phyloP scores from a whole-genome alignment of 768 basidiomycete species.

The Mycena vulgaris region DNA sequence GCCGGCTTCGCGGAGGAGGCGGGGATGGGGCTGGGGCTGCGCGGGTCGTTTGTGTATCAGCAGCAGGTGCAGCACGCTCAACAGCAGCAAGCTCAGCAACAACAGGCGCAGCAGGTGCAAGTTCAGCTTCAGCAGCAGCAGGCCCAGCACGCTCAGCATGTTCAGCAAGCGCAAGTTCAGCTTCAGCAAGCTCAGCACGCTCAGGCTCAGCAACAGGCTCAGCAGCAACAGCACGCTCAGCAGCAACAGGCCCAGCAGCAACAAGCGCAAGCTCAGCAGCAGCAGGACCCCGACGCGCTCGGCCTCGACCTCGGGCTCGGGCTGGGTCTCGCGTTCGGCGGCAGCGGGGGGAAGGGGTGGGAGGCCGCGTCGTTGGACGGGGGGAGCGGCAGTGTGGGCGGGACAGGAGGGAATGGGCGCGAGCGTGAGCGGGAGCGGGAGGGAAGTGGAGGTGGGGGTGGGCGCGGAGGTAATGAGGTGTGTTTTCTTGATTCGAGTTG shows the following conservation, averaged over 20 bases:
- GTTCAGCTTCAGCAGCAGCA: slow-evolving; percentile 35
- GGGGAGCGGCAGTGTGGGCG: background rate
- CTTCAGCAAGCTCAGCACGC: background rate
- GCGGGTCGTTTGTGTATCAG: slow-evolving; percentile 38
- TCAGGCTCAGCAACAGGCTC: slow-evolving; percentile 6
- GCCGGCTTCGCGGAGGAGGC: background rate
- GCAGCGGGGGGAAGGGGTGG: background rate
- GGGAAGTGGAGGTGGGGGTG: slow-evolving; percentile 35
- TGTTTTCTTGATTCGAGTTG: slow-evolving; percentile 34
- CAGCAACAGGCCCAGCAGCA: slow-evolving; percentile 20
- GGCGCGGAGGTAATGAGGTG: slow-evolving; percentile 65
- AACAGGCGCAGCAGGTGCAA: background rate
- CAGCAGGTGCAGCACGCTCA: slow-evolving; percentile 27
- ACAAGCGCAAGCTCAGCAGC: background rate
- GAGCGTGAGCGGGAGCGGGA: too few species aligned
- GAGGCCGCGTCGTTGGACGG: background rate
- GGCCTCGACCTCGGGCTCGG: slow-evolving; percentile 17
- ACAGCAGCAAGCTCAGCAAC: background rate
- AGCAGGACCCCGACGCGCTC: slow-evolving; percentile 22
- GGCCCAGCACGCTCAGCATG: slow-evolving; percentile 4
- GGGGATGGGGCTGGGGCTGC: background rate
- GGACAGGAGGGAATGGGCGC: too few species aligned
- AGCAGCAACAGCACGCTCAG: slow-evolving; percentile 32
- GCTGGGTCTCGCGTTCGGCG: background rate
- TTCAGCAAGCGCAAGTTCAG: slow-evolving; percentile 10